These are phyloP conservation scores for Magnolia kwangsiensis DNA, from an alignment of 164 flowering plant species.

Conservation along the genomic window DNA sequence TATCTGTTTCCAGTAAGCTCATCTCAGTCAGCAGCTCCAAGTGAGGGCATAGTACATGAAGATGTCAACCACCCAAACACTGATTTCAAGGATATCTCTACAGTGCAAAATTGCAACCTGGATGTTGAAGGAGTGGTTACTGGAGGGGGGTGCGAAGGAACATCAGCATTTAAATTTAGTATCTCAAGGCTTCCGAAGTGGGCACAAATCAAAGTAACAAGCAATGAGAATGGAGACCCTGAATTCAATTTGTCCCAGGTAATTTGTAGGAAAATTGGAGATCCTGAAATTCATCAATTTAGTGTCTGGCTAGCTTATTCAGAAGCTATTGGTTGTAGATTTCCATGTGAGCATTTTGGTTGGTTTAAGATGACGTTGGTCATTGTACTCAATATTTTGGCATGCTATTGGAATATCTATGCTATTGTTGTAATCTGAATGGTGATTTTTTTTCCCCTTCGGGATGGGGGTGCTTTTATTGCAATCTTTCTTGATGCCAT, in stretches of 20 bases:
- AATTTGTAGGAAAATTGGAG: constrained; percentile 8
- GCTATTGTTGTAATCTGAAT: neutral
- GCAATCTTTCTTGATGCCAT: neutral
- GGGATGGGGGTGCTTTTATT: neutral
- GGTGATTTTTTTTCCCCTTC: too few relatives aligned
- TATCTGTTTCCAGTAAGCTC: constrained; percentile 31
- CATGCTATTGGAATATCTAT: neutral
- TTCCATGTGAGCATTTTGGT: neutral
- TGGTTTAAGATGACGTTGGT: neutral
- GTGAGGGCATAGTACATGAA: constrained; percentile 22
- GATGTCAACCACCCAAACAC: constrained; percentile 16
- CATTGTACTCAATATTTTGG: neutral
- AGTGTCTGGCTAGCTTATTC: neutral
- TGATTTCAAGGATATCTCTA: constrained; percentile 10
- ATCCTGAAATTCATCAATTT: constrained; percentile 1
- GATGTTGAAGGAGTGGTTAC: constrained; percentile 7
- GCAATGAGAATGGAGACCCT: constrained; percentile 12
- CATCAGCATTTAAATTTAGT: constrained; percentile 51
- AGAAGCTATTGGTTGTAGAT: neutral
- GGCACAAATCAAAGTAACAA: constrained; percentile 54
- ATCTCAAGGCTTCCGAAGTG: constrained; percentile 77
- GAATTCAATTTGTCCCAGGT: constrained; percentile 37
- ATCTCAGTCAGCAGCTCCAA: constrained; percentile 16
- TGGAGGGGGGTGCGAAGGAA: constrained; percentile 19
- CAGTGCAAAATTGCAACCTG: constrained; percentile 11